These are phyloP conservation scores for Peltaster fructicola DNA, from an alignment of 2,329 filamentous ascomycete genomes.

Conservation along the genomic window DNA sequence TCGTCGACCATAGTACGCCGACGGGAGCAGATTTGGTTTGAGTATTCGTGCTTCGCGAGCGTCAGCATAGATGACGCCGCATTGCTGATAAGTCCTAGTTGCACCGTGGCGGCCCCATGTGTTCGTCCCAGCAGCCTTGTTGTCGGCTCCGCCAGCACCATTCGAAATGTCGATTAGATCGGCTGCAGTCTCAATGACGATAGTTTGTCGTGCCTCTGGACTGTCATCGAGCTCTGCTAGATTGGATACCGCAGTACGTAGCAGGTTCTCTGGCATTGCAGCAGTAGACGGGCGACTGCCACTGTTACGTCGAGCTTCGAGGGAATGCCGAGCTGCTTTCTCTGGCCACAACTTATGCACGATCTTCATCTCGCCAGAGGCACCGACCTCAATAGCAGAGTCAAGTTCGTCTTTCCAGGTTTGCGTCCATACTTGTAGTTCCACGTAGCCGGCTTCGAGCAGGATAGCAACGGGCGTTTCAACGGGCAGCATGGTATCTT, in stretches of 20 bases:
- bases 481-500: conserved; percentile 82
- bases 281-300: conserved; percentile 5
- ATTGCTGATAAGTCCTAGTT: conserved; percentile 47
- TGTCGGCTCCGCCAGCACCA: conserved; percentile 27
- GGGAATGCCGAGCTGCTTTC: conserved; percentile 24
- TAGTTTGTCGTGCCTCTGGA: conserved; percentile 25
- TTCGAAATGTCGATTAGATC: conserved; percentile 32
- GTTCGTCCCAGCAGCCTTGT: conserved; percentile 29
- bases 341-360: conserved; percentile 67
- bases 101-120: conserved; percentile 25
- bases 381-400: conserved; percentile 78
- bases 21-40: conserved; percentile 70
- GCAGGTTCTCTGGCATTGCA: conserved; percentile 7
- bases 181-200: conserved; percentile 26
- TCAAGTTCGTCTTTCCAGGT: conserved; percentile 86
- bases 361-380: conserved; percentile 80
- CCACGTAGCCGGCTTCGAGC: conserved; percentile 75
- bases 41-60: conserved; percentile 62
- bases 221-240: conserved; percentile 20
- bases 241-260: conserved; percentile 11
- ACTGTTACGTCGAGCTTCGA: conserved; percentile 2
- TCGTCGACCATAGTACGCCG: conserved; percentile 63
- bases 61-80: conserved; percentile 78
- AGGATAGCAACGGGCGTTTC: conserved; percentile 77
- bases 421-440: conserved; percentile 73